Evolutionary conservation across 75 land plant species (phyloP).

Genomic region (Chamaecyparis obtusa): DNA sequence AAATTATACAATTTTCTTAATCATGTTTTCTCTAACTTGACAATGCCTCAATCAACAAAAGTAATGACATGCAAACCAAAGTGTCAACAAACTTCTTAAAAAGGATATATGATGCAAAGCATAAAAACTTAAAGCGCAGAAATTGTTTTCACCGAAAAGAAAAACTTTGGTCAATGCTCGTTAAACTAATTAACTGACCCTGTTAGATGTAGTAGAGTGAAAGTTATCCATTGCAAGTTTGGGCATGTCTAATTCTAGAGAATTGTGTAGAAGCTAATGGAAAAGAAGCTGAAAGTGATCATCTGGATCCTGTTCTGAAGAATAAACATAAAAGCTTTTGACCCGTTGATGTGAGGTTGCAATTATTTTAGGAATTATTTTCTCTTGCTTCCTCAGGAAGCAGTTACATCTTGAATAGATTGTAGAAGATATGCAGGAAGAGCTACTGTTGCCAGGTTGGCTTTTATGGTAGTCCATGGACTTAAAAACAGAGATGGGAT

Average conservation of each 20-base stretch:
- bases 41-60: neutral
- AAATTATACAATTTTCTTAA: neutral
- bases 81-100: neutral
- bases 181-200: neutral
- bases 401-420: neutral
- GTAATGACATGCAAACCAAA: neutral
- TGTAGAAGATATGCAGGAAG: neutral
- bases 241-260: neutral
- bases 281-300: neutral
- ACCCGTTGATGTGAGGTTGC: neutral
- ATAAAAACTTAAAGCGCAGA: neutral
- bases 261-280: neutral
- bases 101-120: neutral
- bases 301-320: neutral
- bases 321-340: neutral
- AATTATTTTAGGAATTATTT: neutral
- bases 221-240: neutral
- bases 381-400: neutral
- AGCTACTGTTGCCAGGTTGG: neutral
- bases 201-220: neutral
- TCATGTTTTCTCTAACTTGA: neutral
- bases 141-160: neutral
- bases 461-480: neutral
- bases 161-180: neutral
- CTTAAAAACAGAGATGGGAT: neutral